A percentile compares a stretch with the other conserved stretches of the same genome.
Conservation (phyloP, 306 rosid species). For the Herpetospermum pedunculosum region DNA sequence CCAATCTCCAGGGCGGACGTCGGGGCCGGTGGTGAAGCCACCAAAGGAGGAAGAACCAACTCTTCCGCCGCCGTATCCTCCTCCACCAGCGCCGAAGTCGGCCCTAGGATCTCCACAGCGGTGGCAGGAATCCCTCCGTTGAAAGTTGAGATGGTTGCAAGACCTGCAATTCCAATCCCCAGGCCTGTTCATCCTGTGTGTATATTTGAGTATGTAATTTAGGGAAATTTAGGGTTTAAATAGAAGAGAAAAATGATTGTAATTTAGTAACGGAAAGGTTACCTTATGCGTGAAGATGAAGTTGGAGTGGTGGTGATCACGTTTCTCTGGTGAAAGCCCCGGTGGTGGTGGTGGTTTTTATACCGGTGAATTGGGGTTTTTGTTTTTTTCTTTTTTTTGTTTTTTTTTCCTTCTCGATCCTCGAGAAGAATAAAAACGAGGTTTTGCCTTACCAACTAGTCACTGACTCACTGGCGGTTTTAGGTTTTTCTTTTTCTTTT, state of each 20-base stretch:
- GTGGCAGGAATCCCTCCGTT: slow-evolving; percentile 80
- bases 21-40: slow-evolving; percentile 69
- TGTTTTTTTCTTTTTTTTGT: not conserved
- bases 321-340: slow-evolving; percentile 14
- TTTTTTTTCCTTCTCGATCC: slow-evolving; percentile 27
- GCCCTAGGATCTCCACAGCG: slow-evolving; percentile 51
- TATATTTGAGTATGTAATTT: no score
- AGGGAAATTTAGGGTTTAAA: not conserved
- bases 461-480: not conserved
- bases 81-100: slow-evolving; percentile 25
- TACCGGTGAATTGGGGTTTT: slow-evolving; percentile 28
- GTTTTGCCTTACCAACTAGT: not conserved
- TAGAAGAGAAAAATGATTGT: not conserved
- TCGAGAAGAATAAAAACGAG: slow-evolving; percentile 14
- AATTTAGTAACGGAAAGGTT: not conserved
- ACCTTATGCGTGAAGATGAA: slow-evolving; percentile 9
- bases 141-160: slow-evolving; percentile 79
- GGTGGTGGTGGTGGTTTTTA: slow-evolving; percentile 41
- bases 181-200: slow-evolving; percentile 72
- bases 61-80: slow-evolving; percentile 21
- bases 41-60: slow-evolving; percentile 36
- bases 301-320: not conserved
- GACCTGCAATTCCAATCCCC: slow-evolving; percentile 96
- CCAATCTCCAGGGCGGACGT: slow-evolving; percentile 90
- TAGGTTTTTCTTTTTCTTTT: no score